Evolutionary conservation across 1,139 yeast genomes (phyloP), one percentile per base, ranked within the genome.

Genomic region (Entelexis paramagnoliae): DNA sequence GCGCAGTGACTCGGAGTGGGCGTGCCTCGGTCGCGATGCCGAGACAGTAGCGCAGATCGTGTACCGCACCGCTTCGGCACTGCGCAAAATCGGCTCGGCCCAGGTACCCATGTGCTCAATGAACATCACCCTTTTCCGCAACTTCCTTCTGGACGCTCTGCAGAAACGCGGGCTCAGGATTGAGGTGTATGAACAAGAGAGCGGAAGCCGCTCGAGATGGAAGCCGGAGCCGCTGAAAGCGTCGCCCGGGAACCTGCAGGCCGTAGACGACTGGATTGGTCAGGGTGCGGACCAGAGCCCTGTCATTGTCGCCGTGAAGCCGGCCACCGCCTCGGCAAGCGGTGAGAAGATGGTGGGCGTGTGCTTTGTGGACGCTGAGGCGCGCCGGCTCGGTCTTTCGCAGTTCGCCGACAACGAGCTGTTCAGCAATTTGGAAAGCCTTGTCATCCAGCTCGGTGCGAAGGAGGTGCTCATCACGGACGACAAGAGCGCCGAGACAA

Each of bases 321-420:
- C 81, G 3, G 50, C 54, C 45, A 68, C 71, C 11, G 67, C 69
- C 46, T 60, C 73, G 0, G 71, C 74, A 19, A 39, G 53, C 6
- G 55, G 51, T 5, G 55, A 51, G 38, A 79, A 78, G 59, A 74
- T 73, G 49, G 74, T 91, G 16, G 97, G 96, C 0, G 77, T 86
- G 33, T 78, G 93, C 52, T 83, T 84, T 61, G 73, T 86, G n/a
- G 95, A 89, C 63, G 78, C 86, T 29, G 79, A 80, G 60, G 73
- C 76, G 51, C 75, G 77, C 55, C 73, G 75, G 30, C 73, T 91
- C 35, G 89, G 89, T 24, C 69, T 88, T 39, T 70, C 83, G 22
- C 95, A 91, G 64, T 86, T 89, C 59, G 78, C 78, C 8, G 98
- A 91, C 64, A 88, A 86, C 62, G 97, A 91, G 49, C 72, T 87